Evolutionary conservation across 805 yeast species (phyloP), one percentile per base, ranked within the genome.

Genomic region (Ogataea zsoltii): DNA sequence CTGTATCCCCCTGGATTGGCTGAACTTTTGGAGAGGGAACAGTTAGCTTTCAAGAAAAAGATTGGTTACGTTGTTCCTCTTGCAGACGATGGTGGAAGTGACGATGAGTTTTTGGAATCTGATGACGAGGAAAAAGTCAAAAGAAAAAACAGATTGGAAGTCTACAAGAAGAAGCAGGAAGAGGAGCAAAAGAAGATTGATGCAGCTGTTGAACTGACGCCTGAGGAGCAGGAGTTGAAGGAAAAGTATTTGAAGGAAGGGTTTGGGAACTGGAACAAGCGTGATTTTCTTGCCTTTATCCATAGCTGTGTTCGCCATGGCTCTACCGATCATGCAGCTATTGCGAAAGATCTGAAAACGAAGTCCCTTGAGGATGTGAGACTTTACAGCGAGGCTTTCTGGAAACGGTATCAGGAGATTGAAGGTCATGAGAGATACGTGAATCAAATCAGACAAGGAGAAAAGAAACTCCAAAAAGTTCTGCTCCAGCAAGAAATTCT

Each of bases 351-450:
- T 12, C 67, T 85, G 44, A 80, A 80, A 13, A 74, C 76, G 26
- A 83, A 85, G 54, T 69, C 78, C 0, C 60, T 62, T 0, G 82
- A 77, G 16, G 92, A 85, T 36, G 83, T 87, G 2, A 72, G 72
- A 46, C 59, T 65, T 21, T 87, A 86, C 59, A 72, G 81, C 35
- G 67, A 71, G 36, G 77, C 69, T 2, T 87, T 87, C 54, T 87
- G 94, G 94, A 58, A 67, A 30, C 70, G 80, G 28, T 80, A 75
- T 56, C 61, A 63, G 17, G 79, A 77, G 49, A 76, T 87, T 23
- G 88, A 82, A 25, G 91, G 92, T 0, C 73, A 77, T 63, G 89
- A 83, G 45, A 84, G 83, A 60, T 84, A 85, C 58, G 58, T 85
- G 28, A 61, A 77, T n/a, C 88, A 83, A 49, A 85, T 87, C 49